These are phyloP conservation scores for Rhizophora apiculata DNA, from an alignment of 345 rosid genomes.

Conservation along the genomic window DNA sequence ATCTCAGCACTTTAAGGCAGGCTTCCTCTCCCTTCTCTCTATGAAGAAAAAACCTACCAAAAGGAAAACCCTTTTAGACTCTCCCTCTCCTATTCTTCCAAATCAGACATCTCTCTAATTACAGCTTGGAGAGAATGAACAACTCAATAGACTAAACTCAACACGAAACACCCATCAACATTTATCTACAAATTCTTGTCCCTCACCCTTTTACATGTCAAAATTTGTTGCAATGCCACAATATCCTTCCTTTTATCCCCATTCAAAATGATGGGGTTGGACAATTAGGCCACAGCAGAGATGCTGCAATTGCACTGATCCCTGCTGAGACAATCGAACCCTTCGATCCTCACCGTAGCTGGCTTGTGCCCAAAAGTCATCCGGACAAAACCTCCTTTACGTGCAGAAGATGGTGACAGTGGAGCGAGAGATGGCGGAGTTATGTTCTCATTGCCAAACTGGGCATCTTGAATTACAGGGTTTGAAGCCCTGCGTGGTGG, in stretches of 20 bases:
- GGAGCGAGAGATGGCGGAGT: constrained; percentile 20
- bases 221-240: constrained; percentile 17
- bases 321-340: constrained; percentile 65
- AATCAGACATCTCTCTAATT: constrained; percentile 22
- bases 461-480: constrained; percentile 64
- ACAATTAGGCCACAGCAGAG: constrained; percentile 58
- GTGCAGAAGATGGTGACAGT: constrained; percentile 15
- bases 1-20: background rate
- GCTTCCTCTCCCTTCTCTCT: background rate
- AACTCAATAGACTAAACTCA: background rate
- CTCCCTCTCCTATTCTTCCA: constrained; percentile 22
- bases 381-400: constrained; percentile 46
- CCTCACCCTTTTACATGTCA: constrained; percentile 14
- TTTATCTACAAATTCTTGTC: background rate
- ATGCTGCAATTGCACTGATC: constrained; percentile 60
- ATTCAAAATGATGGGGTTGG: background rate
- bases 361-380: constrained; percentile 55
- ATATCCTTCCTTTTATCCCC: background rate
- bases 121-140: constrained; percentile 12
- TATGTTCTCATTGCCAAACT: constrained; percentile 46
- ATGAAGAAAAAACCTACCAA: constrained; percentile 4
- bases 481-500: constrained; percentile 69
- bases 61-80: background rate
- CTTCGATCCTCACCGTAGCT: constrained; percentile 74
- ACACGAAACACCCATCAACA: background rate